Percentiles rank a stretch among this genome's conserved stretches.
Evolutionary conservation across 2,329 filamentous ascomycete species (phyloP).

Genomic region (Podosphaera fusca): DNA sequence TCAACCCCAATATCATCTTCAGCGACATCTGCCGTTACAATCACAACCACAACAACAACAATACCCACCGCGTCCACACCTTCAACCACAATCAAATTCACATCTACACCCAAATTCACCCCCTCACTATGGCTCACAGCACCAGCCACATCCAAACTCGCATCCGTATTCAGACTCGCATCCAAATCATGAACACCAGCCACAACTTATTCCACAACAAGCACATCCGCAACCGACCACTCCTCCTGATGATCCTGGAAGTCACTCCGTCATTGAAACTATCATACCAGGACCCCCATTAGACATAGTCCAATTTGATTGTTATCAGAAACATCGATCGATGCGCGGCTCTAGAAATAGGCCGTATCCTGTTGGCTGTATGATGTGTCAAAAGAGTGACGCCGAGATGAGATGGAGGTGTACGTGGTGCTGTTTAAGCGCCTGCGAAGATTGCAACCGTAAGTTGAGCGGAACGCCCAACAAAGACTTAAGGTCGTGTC

Average conservation of each 20-base stretch:
- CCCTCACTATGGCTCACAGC: conserved; percentile 41
- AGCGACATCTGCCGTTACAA: too few species aligned
- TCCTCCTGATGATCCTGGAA: conserved; percentile 8
- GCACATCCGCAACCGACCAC: conserved; percentile 1
- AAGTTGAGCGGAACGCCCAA: conserved; percentile 8
- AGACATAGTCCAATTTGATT: conserved; percentile 11
- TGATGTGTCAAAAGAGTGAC: conserved; percentile 14
- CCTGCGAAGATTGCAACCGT: conserved; percentile 14
- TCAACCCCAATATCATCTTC: too few species aligned
- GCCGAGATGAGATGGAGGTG: conserved; percentile 13
- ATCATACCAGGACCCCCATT: conserved; percentile 10
- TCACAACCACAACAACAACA: conserved; percentile 53
- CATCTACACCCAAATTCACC: conserved; percentile 33
- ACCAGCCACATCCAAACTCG: conserved; percentile 1
- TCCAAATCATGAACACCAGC: conserved; percentile 6
- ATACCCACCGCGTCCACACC: conserved; percentile 23
- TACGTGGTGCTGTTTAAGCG: conserved; percentile 16
- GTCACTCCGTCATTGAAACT: conserved; percentile 5
- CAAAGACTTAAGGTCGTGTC: conserved; percentile 10
- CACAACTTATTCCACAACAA: background rate
- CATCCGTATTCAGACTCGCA: conserved; percentile 6
- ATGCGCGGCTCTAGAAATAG: conserved; percentile 14
- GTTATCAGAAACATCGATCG: conserved; percentile 13
- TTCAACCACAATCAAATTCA: conserved; percentile 33
- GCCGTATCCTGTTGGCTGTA: conserved; percentile 14